phyloP scores from a whole-genome alignment of 164 flowering plant species.

The Vitis cinerea region DNA sequence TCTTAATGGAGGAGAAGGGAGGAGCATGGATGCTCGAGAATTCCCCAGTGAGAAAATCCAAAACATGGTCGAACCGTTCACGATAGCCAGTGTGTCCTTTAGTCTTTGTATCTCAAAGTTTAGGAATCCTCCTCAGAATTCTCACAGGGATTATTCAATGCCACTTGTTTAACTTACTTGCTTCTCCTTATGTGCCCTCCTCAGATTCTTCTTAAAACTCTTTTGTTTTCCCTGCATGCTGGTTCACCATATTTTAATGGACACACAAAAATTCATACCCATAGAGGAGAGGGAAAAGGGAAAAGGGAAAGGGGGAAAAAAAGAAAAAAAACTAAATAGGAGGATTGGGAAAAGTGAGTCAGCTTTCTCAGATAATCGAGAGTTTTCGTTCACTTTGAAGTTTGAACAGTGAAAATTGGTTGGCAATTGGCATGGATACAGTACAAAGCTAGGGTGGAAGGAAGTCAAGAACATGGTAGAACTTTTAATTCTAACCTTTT shows the following conservation, averaged over 20 bases:
- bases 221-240: slow-evolving; percentile 28
- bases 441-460: too few species aligned
- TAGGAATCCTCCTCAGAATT: slow-evolving; percentile 59
- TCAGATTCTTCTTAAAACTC: slow-evolving; percentile 49
- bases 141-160: slow-evolving; percentile 24
- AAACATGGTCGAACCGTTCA: slow-evolving; percentile 19
- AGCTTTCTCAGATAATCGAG: slow-evolving; percentile 15
- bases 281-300: not conserved
- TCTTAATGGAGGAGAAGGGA: slow-evolving; percentile 26
- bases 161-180: slow-evolving; percentile 36
- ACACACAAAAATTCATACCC: not conserved
- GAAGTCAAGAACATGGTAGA: not conserved
- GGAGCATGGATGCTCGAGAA: slow-evolving; percentile 36
- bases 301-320: not conserved
- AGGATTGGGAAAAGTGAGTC: slow-evolving; percentile 14
- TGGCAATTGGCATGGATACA: not conserved
- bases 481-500: not conserved
- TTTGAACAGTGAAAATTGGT: not conserved
- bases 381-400: too few species aligned
- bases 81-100: slow-evolving; percentile 41
- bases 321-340: too few species aligned
- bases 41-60: slow-evolving; percentile 32
- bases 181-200: slow-evolving; percentile 42
- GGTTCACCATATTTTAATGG: slow-evolving; percentile 4
- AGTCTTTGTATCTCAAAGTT: slow-evolving; percentile 47